Conservation (phyloP, 208 protist species). For the Acanthamoeba divionensis region DNA sequence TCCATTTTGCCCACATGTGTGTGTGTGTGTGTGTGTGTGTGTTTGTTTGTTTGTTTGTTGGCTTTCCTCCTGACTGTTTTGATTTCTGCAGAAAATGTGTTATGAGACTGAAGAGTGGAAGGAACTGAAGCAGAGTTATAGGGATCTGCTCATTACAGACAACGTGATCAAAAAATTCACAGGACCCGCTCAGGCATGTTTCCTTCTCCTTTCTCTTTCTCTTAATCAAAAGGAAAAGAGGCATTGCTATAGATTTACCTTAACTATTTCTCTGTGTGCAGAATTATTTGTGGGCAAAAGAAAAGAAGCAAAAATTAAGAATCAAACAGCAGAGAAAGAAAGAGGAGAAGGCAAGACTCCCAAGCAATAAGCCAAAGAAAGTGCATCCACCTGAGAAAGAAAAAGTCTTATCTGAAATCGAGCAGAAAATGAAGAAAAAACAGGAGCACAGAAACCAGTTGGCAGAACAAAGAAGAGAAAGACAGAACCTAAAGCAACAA, state of each 20-base stretch:
- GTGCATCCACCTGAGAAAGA: background rate
- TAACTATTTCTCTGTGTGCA: too few relatives aligned
- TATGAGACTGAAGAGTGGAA: too few relatives aligned
- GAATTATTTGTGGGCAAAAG: background rate
- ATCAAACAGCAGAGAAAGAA: background rate
- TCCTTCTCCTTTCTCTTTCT: too few relatives aligned
- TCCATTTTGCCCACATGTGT: too few relatives aligned
- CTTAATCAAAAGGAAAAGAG: too few relatives aligned
- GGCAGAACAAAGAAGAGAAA: background rate
- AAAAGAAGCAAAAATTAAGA: background rate
- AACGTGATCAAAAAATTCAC: slow-evolving; percentile 28
- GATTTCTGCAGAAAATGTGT: too few relatives aligned
- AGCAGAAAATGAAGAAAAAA: background rate
- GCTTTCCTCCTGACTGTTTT: too few relatives aligned
- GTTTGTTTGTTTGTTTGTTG: too few relatives aligned
- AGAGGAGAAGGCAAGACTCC: background rate
- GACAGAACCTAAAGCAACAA: background rate
- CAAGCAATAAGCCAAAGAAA: background rate
- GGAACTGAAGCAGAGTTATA: background rate
- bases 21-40: too few relatives aligned
- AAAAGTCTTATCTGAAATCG: background rate
- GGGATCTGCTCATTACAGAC: background rate
- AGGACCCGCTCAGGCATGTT: background rate
- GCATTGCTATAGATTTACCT: too few relatives aligned
- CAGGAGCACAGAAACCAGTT: background rate